Percentiles rank a stretch among this genome's conserved stretches.
phyloP scores from a whole-genome alignment of 306 rosid species.

The Castanopsis chinensis region DNA sequence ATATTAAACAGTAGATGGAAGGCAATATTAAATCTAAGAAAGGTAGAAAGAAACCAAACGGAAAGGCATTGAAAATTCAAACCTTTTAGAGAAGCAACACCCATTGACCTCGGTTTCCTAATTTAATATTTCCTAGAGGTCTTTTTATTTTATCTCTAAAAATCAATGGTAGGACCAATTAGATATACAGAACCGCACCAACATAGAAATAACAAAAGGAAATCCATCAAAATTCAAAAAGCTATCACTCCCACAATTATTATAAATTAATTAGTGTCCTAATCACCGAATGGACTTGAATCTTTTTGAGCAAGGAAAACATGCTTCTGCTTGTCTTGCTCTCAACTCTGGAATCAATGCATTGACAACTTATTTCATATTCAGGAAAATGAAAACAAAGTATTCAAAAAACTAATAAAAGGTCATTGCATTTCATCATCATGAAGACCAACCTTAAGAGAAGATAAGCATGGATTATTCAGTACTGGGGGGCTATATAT shows the following conservation, averaged over 20 bases:
- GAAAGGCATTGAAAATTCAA: conserved; percentile 33
- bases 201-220: conserved; percentile 65
- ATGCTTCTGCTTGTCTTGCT: conserved; percentile 80
- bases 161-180: conserved; percentile 40
- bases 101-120: conserved; percentile 72
- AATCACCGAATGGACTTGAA: conserved; percentile 49
- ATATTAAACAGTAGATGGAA: conserved; percentile 11
- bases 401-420: not conserved
- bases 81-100: conserved; percentile 47
- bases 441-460: conserved; percentile 51
- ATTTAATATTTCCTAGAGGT: conserved; percentile 24
- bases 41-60: conserved; percentile 39
- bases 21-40: conserved; percentile 27
- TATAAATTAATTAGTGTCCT: conserved; percentile 36
- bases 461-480: conserved; percentile 43
- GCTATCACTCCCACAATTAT: conserved; percentile 37
- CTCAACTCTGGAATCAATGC: conserved; percentile 61
- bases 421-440: conserved; percentile 60
- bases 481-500: not conserved
- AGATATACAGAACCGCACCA: conserved; percentile 46
- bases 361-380: conserved; percentile 42
- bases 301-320: conserved; percentile 49
- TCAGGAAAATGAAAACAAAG: conserved; percentile 1
- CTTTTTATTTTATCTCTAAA: not conserved
- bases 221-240: conserved; percentile 75